phyloP scores from a whole-genome alignment of 208 protist species.

The Crithidia acanthocephali region DNA sequence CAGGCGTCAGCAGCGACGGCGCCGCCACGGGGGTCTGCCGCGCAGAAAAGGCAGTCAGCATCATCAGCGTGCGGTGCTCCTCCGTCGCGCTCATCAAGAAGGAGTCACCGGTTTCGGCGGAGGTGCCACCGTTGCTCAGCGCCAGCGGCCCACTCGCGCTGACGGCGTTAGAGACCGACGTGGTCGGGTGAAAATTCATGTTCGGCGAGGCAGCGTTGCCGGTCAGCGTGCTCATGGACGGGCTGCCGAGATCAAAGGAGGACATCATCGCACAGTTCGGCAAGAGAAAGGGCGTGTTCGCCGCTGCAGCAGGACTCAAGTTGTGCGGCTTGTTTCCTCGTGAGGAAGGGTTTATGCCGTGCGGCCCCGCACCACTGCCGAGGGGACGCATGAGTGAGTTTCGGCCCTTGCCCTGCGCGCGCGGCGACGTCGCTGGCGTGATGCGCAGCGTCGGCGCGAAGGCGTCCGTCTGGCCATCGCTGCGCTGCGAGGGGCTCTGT shows the following conservation, averaged over 20 bases:
- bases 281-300: conserved; percentile 8
- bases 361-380: not conserved
- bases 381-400: not conserved
- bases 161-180: not conserved
- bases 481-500: not conserved
- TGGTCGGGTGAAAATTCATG: not conserved
- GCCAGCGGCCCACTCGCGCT: conserved; percentile 13
- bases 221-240: conserved; percentile 9
- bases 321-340: not conserved
- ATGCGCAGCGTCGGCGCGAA: not conserved
- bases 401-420: not conserved
- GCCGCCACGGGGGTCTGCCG: conserved; percentile 9
- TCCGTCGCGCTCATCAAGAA: conserved; percentile 9
- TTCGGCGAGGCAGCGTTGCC: not conserved
- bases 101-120: conserved; percentile 2
- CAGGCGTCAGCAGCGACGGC: conserved; percentile 5
- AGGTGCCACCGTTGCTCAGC: not conserved
- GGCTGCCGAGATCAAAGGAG: conserved; percentile 18
- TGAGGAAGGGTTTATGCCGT: not conserved
- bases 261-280: conserved; percentile 31
- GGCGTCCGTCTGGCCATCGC: not conserved
- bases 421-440: not conserved
- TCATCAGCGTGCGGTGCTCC: conserved; percentile 16
- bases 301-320: not conserved
- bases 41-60: conserved; percentile 9